phyloP scores from a whole-genome alignment of 139 green algal genomes.

The Desmodesmus armatus region DNA sequence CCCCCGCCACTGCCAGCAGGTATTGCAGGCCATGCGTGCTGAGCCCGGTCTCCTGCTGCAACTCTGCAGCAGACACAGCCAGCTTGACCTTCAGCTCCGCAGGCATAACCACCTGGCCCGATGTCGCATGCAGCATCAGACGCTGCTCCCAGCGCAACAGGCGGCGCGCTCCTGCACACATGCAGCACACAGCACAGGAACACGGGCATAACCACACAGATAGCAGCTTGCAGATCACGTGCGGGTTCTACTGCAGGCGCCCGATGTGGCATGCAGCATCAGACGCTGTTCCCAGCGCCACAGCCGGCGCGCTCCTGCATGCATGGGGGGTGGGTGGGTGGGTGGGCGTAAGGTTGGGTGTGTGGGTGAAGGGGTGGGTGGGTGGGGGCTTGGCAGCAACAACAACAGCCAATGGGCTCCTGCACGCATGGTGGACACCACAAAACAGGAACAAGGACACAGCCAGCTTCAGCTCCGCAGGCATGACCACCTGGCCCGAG shows the following conservation, averaged over 20 bases:
- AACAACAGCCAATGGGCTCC: no score
- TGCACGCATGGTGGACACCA: no score
- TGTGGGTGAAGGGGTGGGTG: no score
- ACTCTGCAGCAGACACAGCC: slow-evolving; percentile 28
- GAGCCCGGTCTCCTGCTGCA: slow-evolving; percentile 39
- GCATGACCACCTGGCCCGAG: background rate
- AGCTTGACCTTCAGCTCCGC: slow-evolving; percentile 33
- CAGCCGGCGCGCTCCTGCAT: slow-evolving; percentile 29
- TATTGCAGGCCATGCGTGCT: background rate
- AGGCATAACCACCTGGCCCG: background rate
- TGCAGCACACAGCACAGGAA: background rate
- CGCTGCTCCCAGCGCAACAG: slow-evolving; percentile 45
- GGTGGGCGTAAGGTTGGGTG: no score
- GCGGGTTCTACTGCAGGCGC: background rate
- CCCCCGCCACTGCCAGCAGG: slow-evolving; percentile 37
- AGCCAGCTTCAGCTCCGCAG: slow-evolving; percentile 22
- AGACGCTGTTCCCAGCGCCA: slow-evolving; percentile 42
- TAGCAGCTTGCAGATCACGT: background rate
- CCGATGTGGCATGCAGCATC: background rate
- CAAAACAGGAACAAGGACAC: no score
- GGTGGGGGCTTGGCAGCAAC: no score
- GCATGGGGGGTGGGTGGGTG: no score
- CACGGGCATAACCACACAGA: background rate
- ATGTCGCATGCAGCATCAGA: background rate
- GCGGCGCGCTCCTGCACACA: slow-evolving; percentile 19